A percentile compares a stretch with the other conserved stretches of the same genome.
Conservation (phyloP, 371 early-diverging fungal genomes). For the Ecytonucleospora hepatopenaei region DNA sequence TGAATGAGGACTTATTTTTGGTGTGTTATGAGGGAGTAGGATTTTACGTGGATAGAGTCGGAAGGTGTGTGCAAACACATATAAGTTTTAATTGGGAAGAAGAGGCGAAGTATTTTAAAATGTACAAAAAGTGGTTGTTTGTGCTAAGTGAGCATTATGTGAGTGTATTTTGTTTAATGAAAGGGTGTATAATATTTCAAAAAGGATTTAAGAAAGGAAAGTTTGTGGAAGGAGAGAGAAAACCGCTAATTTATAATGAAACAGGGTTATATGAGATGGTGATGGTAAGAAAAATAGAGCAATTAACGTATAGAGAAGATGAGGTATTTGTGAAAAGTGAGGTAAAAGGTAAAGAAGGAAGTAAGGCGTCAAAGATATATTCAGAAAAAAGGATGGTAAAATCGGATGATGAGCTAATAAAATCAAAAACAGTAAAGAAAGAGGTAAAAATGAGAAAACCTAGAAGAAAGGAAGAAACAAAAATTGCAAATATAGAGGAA, state of each 20-base stretch:
- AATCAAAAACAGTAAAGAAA: no score
- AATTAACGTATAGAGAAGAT: not conserved
- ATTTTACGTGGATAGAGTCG: conserved; percentile 47
- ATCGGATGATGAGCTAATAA: no score
- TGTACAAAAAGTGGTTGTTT: conserved; percentile 14
- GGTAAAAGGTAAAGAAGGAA: no score
- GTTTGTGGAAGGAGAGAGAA: conserved; percentile 20
- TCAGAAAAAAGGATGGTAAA: no score
- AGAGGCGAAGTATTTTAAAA: conserved; percentile 25
- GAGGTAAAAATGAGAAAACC: no score
- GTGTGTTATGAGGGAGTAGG: conserved; percentile 49
- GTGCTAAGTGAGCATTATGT: conserved; percentile 10
- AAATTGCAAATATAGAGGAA: no score
- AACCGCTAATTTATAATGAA: conserved; percentile 20
- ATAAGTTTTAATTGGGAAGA: conserved; percentile 51
- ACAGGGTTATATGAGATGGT: conserved; percentile 1
- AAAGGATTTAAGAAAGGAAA: not conserved
- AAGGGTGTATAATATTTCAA: conserved; percentile 18
- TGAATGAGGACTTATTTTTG: conserved; percentile 41
- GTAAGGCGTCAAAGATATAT: no score
- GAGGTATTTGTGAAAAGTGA: not conserved
- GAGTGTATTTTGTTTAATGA: conserved; percentile 21
- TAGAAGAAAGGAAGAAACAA: no score
- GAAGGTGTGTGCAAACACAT: conserved; percentile 31
- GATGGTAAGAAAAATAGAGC: not conserved